Evolutionary conservation across 352 stramenopile species (phyloP).

Genomic region (Pythium phragmiticola): DNA sequence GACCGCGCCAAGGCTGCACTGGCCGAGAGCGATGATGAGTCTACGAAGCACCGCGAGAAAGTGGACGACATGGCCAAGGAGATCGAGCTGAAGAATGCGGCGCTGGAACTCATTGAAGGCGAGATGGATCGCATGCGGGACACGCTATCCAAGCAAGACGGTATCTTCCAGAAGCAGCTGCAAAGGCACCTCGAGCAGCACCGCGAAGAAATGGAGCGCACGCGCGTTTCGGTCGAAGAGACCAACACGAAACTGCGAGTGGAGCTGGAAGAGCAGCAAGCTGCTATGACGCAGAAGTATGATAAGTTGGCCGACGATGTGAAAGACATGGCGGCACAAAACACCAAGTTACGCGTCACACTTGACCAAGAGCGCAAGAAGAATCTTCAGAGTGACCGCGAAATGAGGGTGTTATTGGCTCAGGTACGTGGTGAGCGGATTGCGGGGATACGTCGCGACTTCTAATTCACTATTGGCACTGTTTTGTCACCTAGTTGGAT

Average conservation of each 20-base stretch:
- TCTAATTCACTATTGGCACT: background rate
- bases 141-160: constrained; percentile 53
- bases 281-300: constrained; percentile 46
- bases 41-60: constrained; percentile 19
- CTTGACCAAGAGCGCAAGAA: constrained; percentile 48
- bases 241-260: constrained; percentile 32
- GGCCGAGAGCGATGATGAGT: constrained; percentile 24
- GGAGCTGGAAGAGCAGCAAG: constrained; percentile 33
- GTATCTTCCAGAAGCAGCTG: constrained; percentile 49
- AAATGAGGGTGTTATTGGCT: constrained; percentile 62
- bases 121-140: constrained; percentile 68
- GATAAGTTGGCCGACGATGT: constrained; percentile 39
- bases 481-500: constrained; percentile 40
- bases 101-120: constrained; percentile 62
- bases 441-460: no score
- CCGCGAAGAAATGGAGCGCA: constrained; percentile 40
- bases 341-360: constrained; percentile 41
- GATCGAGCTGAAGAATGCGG: constrained; percentile 48
- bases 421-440: constrained; percentile 32
- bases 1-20: constrained; percentile 24
- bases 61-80: constrained; percentile 31
- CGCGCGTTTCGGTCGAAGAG: constrained; percentile 35
- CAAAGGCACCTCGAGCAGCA: constrained; percentile 50
- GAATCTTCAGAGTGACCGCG: constrained; percentile 50
- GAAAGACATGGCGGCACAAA: constrained; percentile 46